Percentiles rank a stretch among this genome's conserved stretches.
Conservation (phyloP, 306 rosid genomes). For the Heteromeles arbutifolia region DNA sequence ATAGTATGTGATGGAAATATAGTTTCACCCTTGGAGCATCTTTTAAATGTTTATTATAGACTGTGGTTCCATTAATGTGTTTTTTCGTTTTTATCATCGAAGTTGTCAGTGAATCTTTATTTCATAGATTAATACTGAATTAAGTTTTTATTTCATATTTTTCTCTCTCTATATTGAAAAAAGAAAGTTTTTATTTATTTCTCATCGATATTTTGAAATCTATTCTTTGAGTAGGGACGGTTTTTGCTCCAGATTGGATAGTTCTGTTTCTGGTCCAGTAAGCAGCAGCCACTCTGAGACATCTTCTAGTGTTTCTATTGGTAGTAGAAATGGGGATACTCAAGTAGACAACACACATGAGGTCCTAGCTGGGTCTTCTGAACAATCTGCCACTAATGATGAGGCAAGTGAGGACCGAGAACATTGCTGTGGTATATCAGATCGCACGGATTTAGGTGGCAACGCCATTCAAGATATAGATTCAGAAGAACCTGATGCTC, state of each 20-base stretch:
- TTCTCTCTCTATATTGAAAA: not conserved
- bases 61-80: not conserved
- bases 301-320: conserved; percentile 33
- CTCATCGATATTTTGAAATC: not conserved
- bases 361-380: conserved; percentile 30
- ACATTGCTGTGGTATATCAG: conserved; percentile 22
- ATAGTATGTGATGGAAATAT: not conserved
- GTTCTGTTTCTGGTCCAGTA: conserved; percentile 44
- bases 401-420: conserved; percentile 29
- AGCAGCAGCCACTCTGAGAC: conserved; percentile 46
- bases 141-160: not conserved
- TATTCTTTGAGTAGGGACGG: conserved; percentile 67
- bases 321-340: conserved; percentile 33
- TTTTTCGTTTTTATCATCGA: not conserved
- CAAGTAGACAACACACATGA: conserved; percentile 37
- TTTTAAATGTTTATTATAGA: not conserved
- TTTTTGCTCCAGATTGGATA: conserved; percentile 57
- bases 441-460: conserved; percentile 31
- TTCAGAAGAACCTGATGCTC: conserved; percentile 28
- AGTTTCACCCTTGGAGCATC: not conserved
- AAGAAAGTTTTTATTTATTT: not conserved
- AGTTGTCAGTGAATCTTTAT: not conserved
- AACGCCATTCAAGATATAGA: conserved; percentile 26
- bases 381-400: conserved; percentile 31
- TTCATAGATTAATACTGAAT: not conserved